Base-by-base conservation (phyloP, 1,284 basidiomycete genomes). In the Microbotryum scabiosae region DNA sequence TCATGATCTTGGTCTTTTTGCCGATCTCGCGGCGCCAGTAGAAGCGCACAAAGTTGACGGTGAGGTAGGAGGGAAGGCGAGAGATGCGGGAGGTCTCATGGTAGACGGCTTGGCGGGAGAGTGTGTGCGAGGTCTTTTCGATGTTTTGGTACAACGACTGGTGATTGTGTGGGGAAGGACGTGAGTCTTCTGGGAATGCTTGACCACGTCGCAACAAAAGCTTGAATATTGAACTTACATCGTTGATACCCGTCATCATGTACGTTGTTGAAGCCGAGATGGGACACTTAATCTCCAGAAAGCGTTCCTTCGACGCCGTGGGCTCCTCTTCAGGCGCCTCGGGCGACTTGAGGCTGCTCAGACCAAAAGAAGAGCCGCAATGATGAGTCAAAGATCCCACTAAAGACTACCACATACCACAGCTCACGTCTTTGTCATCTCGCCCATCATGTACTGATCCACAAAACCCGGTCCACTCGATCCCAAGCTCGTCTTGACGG, bases 1-100 rank as follows among this genome's bases (percentile, higher is more conserved):
- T 85, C 89, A 77, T 76, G 68, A 77, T 77, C 70, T 77, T 77
- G 48, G 76, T 76, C 69, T 77, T 77, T 54, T 71, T 92, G 67
- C 79, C 79, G 61, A 97, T 93, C 69, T 97, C 94, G 50, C 84
- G 80, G 64, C 90, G 80, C 94, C 94, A 98, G 67, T 87, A 89
- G 76, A 98, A 98, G 52, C 96, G 85, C 8, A 94, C 91, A 85
- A 97, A 88, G 70, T 93, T 90, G 5, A 93, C 83, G 10, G 87
- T 85, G 46, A 96, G 81, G 73, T 93, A 78, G 23, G 82, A 76
- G 0, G 94, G 96, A 28, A 97, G 78, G 18, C 93, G 82, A 6
- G 88, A 84, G 53, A 99, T 76, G 5, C 91, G 84, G 9, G 88
- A 87, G 49, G 82, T 84, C 74, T 90, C 85, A n/a, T 81, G 83